Percentiles rank a stretch among this genome's conserved stretches.
Conservation (phyloP, 768 basidiomycete genomes). For the Boletus subparvulus region DNA sequence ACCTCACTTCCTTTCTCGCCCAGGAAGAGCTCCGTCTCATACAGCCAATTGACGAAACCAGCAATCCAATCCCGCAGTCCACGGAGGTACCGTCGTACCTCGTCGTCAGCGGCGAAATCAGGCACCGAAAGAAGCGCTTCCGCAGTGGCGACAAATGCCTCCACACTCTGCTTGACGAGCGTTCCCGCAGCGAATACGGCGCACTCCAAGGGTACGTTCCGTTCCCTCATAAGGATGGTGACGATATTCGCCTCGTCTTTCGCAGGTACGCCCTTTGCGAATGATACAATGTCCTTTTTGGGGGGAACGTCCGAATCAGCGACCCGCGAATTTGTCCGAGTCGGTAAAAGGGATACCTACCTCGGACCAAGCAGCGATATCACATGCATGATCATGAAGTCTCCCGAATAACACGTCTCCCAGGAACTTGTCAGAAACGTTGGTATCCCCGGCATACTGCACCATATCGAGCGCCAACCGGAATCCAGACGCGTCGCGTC, state of each 20-base stretch:
- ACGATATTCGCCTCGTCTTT: conserved; percentile 46
- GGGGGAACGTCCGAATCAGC: neutral
- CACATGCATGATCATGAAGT: conserved; percentile 42
- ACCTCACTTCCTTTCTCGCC: conserved; percentile 58
- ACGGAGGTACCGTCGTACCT: conserved; percentile 42
- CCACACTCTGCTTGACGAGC: conserved; percentile 29
- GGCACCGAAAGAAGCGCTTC: conserved; percentile 18
- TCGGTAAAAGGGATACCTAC: conserved; percentile 35
- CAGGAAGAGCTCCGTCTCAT: conserved; percentile 62
- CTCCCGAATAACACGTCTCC: conserved; percentile 29
- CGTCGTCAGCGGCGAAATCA: conserved; percentile 17
- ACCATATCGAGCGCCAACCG: conserved; percentile 52
- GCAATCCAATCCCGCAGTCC: conserved; percentile 55
- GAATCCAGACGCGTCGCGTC: conserved; percentile 50
- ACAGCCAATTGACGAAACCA: conserved; percentile 63
- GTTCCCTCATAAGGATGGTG: conserved; percentile 45
- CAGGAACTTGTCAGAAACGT: conserved; percentile 33
- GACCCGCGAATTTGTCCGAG: too few relatives aligned
- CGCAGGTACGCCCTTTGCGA: conserved; percentile 44
- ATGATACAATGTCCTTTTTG: conserved; percentile 58
- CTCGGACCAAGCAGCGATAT: conserved; percentile 54
- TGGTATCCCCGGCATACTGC: conserved; percentile 50
- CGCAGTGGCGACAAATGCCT: conserved; percentile 29
- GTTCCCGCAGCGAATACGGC: conserved; percentile 33
- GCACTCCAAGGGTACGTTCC: conserved; percentile 46